These are phyloP conservation scores for Sindora glabra DNA, from an alignment of 306 rosid species.

Conservation along the genomic window DNA sequence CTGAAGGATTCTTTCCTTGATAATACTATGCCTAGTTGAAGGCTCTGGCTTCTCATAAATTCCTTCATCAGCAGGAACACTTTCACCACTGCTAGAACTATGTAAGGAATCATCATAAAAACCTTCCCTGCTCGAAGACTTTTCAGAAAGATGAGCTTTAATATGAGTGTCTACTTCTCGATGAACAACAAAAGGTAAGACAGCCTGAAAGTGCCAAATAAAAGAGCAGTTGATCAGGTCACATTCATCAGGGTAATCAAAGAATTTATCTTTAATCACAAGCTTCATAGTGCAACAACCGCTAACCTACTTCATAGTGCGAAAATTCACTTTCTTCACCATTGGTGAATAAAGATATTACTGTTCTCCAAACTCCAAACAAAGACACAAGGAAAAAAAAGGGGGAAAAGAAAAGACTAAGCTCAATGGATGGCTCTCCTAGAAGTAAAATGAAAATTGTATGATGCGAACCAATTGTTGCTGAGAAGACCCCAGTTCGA, in stretches of 20 bases:
- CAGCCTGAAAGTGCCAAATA: conserved; percentile 44
- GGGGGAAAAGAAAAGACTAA: no score
- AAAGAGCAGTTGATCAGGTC: conserved; percentile 18
- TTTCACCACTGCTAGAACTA: conserved; percentile 32
- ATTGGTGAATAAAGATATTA: not conserved
- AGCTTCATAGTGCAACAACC: not conserved
- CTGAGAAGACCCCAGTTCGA: conserved; percentile 35
- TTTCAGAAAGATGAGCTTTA: conserved; percentile 53
- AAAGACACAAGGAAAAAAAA: not conserved
- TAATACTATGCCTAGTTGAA: conserved; percentile 30
- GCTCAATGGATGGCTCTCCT: no score
- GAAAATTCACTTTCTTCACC: no score
- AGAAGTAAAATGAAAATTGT: no score
- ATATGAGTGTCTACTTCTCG: conserved; percentile 71
- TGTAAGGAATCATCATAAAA: conserved; percentile 27
- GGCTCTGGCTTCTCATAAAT: conserved; percentile 47
- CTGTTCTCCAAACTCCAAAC: not conserved
- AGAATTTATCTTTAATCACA: conserved; percentile 11
- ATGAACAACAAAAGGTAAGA: conserved; percentile 65
- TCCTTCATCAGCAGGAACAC: conserved; percentile 28
- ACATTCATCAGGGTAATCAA: not conserved
- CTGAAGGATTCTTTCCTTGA: conserved; percentile 53
- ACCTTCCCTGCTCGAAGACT: conserved; percentile 31
- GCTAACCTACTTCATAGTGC: no score
- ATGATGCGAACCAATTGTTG: conserved; percentile 44